A percentile compares a stretch with the other conserved stretches of the same genome.
Conservation (phyloP, 495 filamentous ascomycete species). For the Penicillium chermesinum region DNA sequence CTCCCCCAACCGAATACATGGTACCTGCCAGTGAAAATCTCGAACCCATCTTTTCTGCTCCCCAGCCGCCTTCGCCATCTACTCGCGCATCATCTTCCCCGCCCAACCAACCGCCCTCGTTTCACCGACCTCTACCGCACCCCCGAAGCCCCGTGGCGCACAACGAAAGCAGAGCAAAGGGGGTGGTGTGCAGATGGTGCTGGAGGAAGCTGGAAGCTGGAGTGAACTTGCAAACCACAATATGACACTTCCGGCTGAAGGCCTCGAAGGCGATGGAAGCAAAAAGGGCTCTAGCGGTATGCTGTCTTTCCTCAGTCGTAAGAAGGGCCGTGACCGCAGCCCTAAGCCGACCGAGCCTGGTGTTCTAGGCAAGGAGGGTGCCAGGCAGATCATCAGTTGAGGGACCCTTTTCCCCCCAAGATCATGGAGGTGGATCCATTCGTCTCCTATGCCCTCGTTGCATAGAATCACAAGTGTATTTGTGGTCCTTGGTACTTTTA, state of each 20-base stretch:
- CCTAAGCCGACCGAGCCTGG: conserved; percentile 92
- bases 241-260: conserved; percentile 67
- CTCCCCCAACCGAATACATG: conserved; percentile 20
- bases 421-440: neutral
- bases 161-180: conserved; percentile 63
- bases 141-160: conserved; percentile 28
- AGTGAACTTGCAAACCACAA: conserved; percentile 80
- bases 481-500: no score
- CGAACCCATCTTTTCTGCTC: conserved; percentile 26
- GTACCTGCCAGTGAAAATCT: conserved; percentile 27
- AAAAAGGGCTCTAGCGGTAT: conserved; percentile 63
- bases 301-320: conserved; percentile 81
- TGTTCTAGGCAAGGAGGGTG: conserved; percentile 92
- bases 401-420: neutral
- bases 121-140: conserved; percentile 33
- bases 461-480: no score
- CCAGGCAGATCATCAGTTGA: conserved; percentile 54
- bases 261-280: conserved; percentile 38
- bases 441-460: no score
- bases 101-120: conserved; percentile 30
- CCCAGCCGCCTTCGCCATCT: conserved; percentile 23
- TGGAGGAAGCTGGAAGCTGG: conserved; percentile 86
- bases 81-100: conserved; percentile 21
- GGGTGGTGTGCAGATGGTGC: conserved; percentile 84
- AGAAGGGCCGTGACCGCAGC: conserved; percentile 84